phyloP scores from a whole-genome alignment of 345 rosid species.

The Pseudoturritis turrita region DNA sequence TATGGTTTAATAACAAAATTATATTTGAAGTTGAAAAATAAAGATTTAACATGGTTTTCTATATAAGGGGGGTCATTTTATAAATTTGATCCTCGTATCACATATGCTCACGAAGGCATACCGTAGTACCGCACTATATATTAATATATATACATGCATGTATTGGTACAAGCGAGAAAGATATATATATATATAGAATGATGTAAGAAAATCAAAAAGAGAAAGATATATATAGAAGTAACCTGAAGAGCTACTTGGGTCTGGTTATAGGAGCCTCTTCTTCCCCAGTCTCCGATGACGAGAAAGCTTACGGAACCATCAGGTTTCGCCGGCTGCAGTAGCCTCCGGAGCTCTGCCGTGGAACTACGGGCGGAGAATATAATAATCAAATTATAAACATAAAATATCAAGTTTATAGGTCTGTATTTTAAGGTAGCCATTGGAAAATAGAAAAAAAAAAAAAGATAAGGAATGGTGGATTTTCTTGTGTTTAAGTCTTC shows the following conservation, averaged over 20 bases:
- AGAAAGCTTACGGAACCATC: constrained; percentile 54
- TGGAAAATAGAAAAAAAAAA: background rate
- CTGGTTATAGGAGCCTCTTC: constrained; percentile 57
- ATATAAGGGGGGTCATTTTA: no score
- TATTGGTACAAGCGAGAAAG: background rate
- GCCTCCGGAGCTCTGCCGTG: constrained; percentile 36
- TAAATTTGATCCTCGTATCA: no score
- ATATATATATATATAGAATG: no score
- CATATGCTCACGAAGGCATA: no score
- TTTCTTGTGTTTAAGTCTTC: background rate
- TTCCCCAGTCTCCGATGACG: constrained; percentile 77
- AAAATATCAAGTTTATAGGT: background rate
- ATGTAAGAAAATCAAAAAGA: no score
- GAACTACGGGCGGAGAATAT: constrained; percentile 4
- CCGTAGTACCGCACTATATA: no score
- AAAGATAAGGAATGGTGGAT: background rate
- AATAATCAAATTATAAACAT: background rate
- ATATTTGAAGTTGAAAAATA: background rate
- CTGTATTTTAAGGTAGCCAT: constrained; percentile 1
- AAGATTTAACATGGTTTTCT: no score
- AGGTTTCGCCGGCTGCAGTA: constrained; percentile 37
- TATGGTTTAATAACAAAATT: background rate
- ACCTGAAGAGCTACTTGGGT: constrained; percentile 70
- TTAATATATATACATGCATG: no score
- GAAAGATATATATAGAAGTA: background rate